phyloP scores from a whole-genome alignment of 768 basidiomycete species.

The Cystobasidium ongulense region DNA sequence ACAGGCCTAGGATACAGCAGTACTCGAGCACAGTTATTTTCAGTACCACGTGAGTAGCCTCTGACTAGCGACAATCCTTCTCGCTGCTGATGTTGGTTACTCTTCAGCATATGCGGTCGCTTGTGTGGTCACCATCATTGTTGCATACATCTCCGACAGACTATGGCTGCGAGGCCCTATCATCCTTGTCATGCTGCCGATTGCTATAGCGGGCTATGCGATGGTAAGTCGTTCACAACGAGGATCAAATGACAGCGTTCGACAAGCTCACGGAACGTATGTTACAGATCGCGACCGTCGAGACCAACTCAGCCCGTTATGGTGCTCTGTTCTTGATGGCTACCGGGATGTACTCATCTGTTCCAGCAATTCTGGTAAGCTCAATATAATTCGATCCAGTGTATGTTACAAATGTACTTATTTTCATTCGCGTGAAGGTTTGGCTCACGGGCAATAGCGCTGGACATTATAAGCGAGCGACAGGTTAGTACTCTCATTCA shows the following conservation, averaged over 20 bases:
- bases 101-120: neutral
- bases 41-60: constrained; percentile 3
- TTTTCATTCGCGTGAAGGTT: neutral
- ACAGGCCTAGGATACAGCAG: constrained; percentile 15
- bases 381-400: no score
- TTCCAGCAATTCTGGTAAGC: constrained; percentile 17
- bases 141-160: constrained; percentile 10
- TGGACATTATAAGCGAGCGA: constrained; percentile 19
- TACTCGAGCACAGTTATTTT: constrained; percentile 16
- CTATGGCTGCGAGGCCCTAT: constrained; percentile 11
- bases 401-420: neutral
- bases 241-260: neutral
- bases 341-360: constrained; percentile 2
- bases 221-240: neutral
- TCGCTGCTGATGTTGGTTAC: neutral
- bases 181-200: constrained; percentile 12
- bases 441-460: constrained; percentile 28
- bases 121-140: constrained; percentile 7
- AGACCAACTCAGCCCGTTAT: constrained; percentile 9
- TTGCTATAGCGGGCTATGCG: constrained; percentile 14
- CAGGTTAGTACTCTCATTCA: no score
- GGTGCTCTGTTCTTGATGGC: constrained; percentile 24
- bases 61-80: neutral
- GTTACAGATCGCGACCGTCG: constrained; percentile 1
- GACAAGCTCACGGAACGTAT: neutral